Percentiles rank a stretch among this genome's conserved stretches.
phyloP scores from a whole-genome alignment of 352 stramenopile genomes.

The Pythium rhizo-oryzae region DNA sequence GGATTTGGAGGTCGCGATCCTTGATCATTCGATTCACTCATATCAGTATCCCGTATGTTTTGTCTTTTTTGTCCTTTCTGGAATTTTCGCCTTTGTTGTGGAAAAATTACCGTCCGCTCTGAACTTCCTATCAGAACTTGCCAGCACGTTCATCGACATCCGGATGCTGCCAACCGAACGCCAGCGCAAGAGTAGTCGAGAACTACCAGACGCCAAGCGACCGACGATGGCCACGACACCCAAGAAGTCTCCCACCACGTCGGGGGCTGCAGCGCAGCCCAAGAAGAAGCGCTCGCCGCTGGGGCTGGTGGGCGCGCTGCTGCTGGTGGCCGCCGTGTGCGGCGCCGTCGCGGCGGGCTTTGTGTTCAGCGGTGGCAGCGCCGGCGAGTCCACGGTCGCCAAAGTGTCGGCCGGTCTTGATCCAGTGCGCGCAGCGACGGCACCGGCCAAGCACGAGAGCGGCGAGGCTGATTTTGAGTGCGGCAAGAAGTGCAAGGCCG shows the following conservation, averaged over 20 bases:
- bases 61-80: no score
- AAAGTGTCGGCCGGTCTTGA: constrained; percentile 10
- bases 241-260: constrained; percentile 8
- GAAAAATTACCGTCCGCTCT: neutral
- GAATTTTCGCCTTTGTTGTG: neutral
- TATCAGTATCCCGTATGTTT: no score
- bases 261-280: neutral
- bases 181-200: no score
- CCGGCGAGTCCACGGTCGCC: neutral
- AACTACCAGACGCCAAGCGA: no score
- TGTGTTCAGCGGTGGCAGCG: constrained; percentile 6
- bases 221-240: constrained; percentile 12
- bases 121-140: neutral
- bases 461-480: neutral
- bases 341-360: constrained; percentile 17
- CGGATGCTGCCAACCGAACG: no score
- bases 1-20: no score
- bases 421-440: neutral
- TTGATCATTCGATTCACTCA: no score
- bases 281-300: constrained; percentile 11
- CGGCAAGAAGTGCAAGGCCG: constrained; percentile 21
- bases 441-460: constrained; percentile 2
- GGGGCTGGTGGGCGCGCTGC: neutral
- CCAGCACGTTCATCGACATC: no score
- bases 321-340: constrained; percentile 24